A percentile compares a stretch with the other conserved stretches of the same genome.
Conservation (phyloP, 2,329 filamentous ascomycete genomes). For the Epichloe sibirici region DNA sequence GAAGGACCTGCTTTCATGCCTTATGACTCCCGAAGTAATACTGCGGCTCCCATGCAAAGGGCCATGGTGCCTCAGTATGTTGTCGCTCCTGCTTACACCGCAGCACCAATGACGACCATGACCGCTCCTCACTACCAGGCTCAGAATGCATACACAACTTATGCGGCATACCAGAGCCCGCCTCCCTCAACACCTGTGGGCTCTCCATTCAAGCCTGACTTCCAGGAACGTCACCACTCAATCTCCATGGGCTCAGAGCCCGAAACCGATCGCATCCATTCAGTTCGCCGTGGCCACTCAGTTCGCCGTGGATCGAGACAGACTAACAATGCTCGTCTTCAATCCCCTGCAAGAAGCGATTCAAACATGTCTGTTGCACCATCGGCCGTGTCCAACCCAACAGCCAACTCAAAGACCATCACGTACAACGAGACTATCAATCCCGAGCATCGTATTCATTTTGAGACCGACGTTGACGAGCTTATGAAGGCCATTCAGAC, state of each 20-base stretch:
- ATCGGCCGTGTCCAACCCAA: conserved; percentile 16
- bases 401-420: conserved; percentile 27
- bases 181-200: conserved; percentile 21
- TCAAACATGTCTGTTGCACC: conserved; percentile 17
- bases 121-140: conserved; percentile 30
- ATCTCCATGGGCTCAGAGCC: conserved; percentile 11
- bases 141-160: conserved; percentile 29
- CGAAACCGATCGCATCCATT: conserved; percentile 13
- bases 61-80: conserved; percentile 36
- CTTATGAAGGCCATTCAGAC: conserved; percentile 82
- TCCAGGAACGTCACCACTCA: conserved; percentile 18
- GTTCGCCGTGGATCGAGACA: conserved; percentile 14
- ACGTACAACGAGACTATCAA: conserved; percentile 33
- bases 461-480: conserved; percentile 73
- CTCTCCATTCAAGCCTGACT: conserved; percentile 22
- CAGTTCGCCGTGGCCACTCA: conserved; percentile 12
- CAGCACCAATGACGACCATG: conserved; percentile 29
- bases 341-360: conserved; percentile 21
- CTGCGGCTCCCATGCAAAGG: conserved; percentile 28
- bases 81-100: conserved; percentile 30
- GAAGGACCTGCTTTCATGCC: conserved; percentile 32
- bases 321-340: conserved; percentile 21
- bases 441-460: conserved; percentile 42
- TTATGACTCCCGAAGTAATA: conserved; percentile 33
- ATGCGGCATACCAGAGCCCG: conserved; percentile 28